Base-by-base conservation (phyloP, 2,329 filamentous ascomycete genomes). In the Neopestalotiopsis sp. region DNA sequence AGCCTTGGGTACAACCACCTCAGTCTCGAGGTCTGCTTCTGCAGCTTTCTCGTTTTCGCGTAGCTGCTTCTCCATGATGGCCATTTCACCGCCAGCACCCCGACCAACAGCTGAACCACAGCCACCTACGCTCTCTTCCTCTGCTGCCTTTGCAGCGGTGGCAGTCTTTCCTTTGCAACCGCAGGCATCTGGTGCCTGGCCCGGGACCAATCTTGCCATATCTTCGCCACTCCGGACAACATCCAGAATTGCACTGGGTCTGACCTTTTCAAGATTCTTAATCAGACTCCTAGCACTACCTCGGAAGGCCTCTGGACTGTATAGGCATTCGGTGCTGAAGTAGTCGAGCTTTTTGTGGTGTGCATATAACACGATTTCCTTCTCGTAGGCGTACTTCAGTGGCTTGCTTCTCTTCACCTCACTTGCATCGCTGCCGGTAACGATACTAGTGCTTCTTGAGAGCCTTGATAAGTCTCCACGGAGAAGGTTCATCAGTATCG, bases 321-420 rank as follows among this genome's bases (percentile, higher is more conserved):
- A 99, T 70, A 99, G 94, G 84, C 96, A 99, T 82, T 99, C 96
- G 0, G 96, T 99, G 76, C 91, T 97, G 82, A 99, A 99, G 82
- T 99, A 99, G 78, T 98, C 95, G 72, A 99, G 86, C 80, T 95
- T 95, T 81, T 96, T 97, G 84, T 99, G 94, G 78, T 98, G 94
- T 4, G 96, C 96, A 78, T 99, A 99, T 5, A 99, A 86, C 20
- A 99, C 96, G 73, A 99, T 99, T 79, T 99, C 96, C 83, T 99
- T 99, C 79, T 99, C 96, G 78, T 98, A 99, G 1, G 95, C 95
- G 79, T 98, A 99, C 80, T 99, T 98, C 60, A 99, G 86, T 14
- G 96, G 96, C 82, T 99, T 99, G 82, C 94, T 97, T 72, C 96
- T 89, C 84, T 97, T 97, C 73, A 98, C 95, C 70, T 97, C 94